These are phyloP conservation scores for Amaranthus tricolor DNA, from an alignment of 179 eudicot genomes.

Conservation along the genomic window DNA sequence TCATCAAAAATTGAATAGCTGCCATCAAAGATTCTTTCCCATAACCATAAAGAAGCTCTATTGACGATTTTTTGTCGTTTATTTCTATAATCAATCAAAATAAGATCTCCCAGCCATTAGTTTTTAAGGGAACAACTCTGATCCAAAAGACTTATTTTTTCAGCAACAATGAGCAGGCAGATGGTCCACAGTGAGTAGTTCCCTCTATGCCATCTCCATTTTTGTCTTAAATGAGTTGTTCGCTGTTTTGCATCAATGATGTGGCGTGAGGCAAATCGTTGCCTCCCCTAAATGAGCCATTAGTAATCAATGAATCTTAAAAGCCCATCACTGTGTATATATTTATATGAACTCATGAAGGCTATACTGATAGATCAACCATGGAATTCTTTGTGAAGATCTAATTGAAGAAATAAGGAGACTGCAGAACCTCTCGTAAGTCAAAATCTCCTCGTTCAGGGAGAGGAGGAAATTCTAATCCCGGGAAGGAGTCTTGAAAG, in stretches of 20 bases:
- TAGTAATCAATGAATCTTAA: not conserved
- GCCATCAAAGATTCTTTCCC: not conserved
- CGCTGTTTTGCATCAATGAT: not conserved
- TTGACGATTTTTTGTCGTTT: not conserved
- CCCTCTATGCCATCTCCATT: conserved; percentile 9
- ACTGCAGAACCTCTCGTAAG: conserved; percentile 68
- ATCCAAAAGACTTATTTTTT: not conserved
- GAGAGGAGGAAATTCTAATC: conserved; percentile 71
- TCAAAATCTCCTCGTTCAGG: conserved; percentile 97
- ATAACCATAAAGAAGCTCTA: not conserved
- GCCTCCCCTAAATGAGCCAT: not conserved
- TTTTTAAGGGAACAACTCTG: not conserved
- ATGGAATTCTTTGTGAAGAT: not conserved
- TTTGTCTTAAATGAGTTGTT: not conserved
- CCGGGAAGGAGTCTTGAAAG: conserved; percentile 70
- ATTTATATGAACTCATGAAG: conserved; percentile 12
- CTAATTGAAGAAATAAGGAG: conserved; percentile 94
- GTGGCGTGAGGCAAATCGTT: conserved; percentile 8
- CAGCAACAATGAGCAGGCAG: not conserved
- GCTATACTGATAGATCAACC: conserved; percentile 12
- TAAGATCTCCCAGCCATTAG: not conserved
- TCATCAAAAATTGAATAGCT: not conserved
- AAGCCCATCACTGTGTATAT: not conserved
- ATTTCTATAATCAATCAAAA: not conserved
- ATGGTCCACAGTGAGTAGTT: conserved; percentile 2